Base-by-base conservation (phyloP, 805 yeast genomes). In the Myxozyma monticola region DNA sequence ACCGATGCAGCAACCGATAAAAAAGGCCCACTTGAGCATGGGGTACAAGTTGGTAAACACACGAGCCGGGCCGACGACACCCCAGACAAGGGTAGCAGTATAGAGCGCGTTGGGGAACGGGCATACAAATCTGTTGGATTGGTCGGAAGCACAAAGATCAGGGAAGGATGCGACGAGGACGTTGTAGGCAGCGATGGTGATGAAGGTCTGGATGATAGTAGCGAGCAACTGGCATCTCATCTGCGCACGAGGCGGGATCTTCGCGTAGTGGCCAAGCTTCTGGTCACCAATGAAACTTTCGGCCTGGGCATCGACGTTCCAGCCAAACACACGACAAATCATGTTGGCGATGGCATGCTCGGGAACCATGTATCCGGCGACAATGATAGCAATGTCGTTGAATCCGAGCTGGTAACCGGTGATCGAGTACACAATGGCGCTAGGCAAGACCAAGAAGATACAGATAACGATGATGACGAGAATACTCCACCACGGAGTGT, bases 191-290 rank as follows among this genome's bases (percentile, higher is more conserved):
- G 70, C 42, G 57, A 76, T 77, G 57, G 77, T 78, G 54, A 76
- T 65, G 2, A 48, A 43, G 7, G 47, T 67, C 10, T 77, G 76
- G 71, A 77, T 68, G 15, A 75, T 55, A 9, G 79, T 72, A 9
- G 78, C 76, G 5, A 68, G 50, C 34, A 76, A 59, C 63, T 76
- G 82, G 17, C 72, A 80, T 40, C 73, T 63, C 67, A 84, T 81
- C 54, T 81, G 68, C 0, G 80, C 71, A 52, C 81, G 70, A 1
- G 87, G 88, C 0, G 85, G 80, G 22, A 83, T 69, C 59, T 81
- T 81, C 60, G 81, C 65, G 62, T 84, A 84, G 53, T 83, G 86
- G 1, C 79, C 86, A 62, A 79, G 63, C 60, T 83, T 83, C 73
- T 79, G 76, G 60, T 80, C 84, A 8, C 74, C 70, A 29, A 79